Evolutionary conservation across 2,329 filamentous ascomycete genomes (phyloP), one percentile per base, ranked within the genome.

Genomic region (Stachybotrys chartarum): DNA sequence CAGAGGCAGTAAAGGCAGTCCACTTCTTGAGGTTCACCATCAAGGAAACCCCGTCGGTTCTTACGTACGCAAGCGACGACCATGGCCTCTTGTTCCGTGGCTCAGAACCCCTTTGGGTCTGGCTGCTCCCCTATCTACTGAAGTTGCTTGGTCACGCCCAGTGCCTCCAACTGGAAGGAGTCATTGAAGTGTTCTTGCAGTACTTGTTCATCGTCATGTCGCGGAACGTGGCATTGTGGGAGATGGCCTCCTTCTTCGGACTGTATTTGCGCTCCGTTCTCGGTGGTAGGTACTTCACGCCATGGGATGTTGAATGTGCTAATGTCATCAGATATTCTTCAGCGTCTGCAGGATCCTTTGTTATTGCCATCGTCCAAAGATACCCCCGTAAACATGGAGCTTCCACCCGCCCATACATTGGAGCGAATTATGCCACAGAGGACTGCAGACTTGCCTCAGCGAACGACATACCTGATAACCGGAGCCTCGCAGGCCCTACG

Each of bases 21-120:
- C 83, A 87, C 61, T 91, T 96, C 53, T 78, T 97, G 49, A 81
- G 82, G 56, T 80, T 88, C 53, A 89, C 88, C 3, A 80, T 96
- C 60, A 80, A 84, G 59, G 88, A 91, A 64, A 89, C 87, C 7
- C 91, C 89, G 2, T 75, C 78, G 44, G 81, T 91, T n/a, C 74
- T 93, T 31, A 72, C 79, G 18, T 77, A 75, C 56, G 70, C 67
- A 31, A 70, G 74, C 11, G 66, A 72, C 18, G 64, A 64, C 3
- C 71, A 71, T 48, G 68, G 69, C 4, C 76, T 78, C 50, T 67
- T 84, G 54, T 78, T 78, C 52, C 75, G 81, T 46, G 81, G 84
- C 16, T 71, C 71, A 45, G 84, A 86, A 58, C 79, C 88, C 5
- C 74, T 87, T 47, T 88, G 86, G 78, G 66, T 81, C 45, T 88